Evolutionary conservation across 805 yeast species (phyloP).

Genomic region (Saccharomycopsis olivae): DNA sequence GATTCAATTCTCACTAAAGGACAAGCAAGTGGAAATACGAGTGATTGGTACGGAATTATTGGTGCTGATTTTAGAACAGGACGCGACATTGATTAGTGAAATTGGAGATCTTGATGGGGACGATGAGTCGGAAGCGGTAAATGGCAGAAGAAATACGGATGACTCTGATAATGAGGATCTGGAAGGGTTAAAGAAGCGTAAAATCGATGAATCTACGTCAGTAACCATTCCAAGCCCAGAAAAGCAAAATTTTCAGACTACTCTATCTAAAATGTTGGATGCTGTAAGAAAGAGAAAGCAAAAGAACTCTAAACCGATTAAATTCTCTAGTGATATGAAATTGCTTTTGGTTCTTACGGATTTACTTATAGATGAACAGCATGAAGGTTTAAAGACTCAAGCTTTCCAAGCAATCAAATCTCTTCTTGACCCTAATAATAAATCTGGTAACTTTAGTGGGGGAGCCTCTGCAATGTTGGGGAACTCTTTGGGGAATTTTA

Average conservation of each 20-base stretch:
- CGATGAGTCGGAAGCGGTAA: not conserved
- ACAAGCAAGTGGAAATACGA: slow-evolving; percentile 37
- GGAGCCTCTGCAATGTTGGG: not conserved
- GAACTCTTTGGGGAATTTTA: not conserved
- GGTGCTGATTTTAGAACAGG: slow-evolving; percentile 75
- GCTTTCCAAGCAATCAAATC: slow-evolving; percentile 75
- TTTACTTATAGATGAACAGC: slow-evolving; percentile 50
- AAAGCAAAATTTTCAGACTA: not conserved
- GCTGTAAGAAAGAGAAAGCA: not conserved
- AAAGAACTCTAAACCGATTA: not conserved
- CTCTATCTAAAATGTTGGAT: not conserved
- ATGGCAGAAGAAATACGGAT: not conserved
- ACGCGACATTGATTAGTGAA: slow-evolving; percentile 45
- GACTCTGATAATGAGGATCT: not conserved
- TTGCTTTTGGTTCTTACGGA: slow-evolving; percentile 44
- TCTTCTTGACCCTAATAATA: slow-evolving; percentile 44
- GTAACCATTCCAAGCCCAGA: not conserved
- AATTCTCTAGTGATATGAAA: slow-evolving; percentile 22
- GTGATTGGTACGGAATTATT: slow-evolving; percentile 72
- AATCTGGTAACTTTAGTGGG: not conserved
- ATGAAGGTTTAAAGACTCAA: slow-evolving; percentile 69
- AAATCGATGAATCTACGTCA: not conserved
- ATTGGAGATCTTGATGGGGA: slow-evolving; percentile 1
- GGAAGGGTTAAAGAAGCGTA: slow-evolving; percentile 1
- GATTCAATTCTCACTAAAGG: slow-evolving; percentile 60